Evolutionary conservation across 371 early-diverging fungal genomes (phyloP).

Genomic region (Mortierella polycephala): DNA sequence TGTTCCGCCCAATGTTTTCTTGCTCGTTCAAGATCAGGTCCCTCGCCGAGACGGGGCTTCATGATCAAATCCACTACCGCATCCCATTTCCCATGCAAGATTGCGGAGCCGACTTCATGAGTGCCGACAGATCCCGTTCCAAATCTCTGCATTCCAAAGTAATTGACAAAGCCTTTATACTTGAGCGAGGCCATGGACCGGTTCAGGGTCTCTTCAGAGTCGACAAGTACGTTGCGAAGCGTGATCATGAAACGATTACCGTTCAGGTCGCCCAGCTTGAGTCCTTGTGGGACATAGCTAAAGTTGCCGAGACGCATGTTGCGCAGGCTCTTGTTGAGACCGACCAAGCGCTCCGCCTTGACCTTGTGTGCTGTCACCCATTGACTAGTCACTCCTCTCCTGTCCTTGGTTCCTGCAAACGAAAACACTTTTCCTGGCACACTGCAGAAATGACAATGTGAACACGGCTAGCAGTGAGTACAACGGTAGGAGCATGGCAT

Average conservation of each 20-base stretch:
- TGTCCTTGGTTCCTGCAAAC: slow-evolving; percentile 99
- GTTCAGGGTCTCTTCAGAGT: slow-evolving; percentile 59
- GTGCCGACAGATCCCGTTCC: slow-evolving; percentile 90
- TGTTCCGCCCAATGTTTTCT: slow-evolving; percentile 76
- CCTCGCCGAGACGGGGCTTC: slow-evolving; percentile 75
- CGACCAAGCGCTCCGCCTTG: slow-evolving; percentile 66
- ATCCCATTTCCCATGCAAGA: slow-evolving; percentile 83
- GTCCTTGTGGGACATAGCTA: slow-evolving; percentile 68
- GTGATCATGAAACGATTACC: slow-evolving; percentile 94
- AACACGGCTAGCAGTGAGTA: not conserved
- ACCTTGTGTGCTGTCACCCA: slow-evolving; percentile 79
- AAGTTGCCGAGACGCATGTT: slow-evolving; percentile 84
- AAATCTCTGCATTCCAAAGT: slow-evolving; percentile 98
- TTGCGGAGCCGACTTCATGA: slow-evolving; percentile 85
- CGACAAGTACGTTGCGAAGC: slow-evolving; percentile 64
- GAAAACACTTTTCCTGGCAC: slow-evolving; percentile 70
- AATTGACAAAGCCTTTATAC: slow-evolving; percentile 93
- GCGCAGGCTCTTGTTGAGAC: slow-evolving; percentile 64
- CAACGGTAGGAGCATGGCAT: not conserved
- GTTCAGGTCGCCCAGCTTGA: slow-evolving; percentile 84
- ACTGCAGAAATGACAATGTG: slow-evolving; percentile 30
- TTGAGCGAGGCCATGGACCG: slow-evolving; percentile 71
- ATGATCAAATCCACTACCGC: slow-evolving; percentile 84
- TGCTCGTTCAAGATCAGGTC: slow-evolving; percentile 67
- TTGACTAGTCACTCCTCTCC: slow-evolving; percentile 95